Conservation (phyloP, 2,329 filamentous ascomycete genomes). For the Dothideomycetes sp. region DNA sequence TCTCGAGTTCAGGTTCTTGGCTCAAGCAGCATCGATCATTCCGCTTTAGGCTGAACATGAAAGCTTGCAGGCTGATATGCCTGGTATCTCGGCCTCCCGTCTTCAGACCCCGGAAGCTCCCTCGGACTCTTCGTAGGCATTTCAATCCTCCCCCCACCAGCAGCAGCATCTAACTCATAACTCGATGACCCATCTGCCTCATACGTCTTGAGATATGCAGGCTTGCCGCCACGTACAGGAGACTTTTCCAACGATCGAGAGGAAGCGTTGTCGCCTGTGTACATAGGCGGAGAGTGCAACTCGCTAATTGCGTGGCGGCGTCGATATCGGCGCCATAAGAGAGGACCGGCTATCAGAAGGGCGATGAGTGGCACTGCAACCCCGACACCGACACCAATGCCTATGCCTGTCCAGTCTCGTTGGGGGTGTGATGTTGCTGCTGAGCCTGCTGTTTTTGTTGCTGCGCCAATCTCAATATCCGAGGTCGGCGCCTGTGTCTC, state of each 20-base stretch:
- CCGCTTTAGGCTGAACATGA: background rate
- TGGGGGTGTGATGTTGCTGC: background rate
- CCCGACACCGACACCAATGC: background rate
- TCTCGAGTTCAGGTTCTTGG: no score
- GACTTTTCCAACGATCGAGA: no score
- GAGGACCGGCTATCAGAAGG: background rate
- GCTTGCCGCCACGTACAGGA: no score
- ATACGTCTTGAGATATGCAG: background rate
- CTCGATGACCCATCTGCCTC: no score
- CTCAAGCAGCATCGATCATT: background rate
- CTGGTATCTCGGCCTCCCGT: background rate
- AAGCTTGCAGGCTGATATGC: background rate
- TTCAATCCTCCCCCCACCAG: background rate
- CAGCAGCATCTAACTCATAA: conserved; percentile 2
- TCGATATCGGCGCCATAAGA: background rate
- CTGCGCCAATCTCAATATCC: no score
- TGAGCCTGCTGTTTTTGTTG: background rate
- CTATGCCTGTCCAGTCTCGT: background rate
- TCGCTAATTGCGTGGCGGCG: no score
- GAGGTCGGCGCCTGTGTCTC: background rate
- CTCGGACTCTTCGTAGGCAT: conserved; percentile 2
- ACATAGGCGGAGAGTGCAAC: background rate
- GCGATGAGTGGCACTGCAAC: background rate
- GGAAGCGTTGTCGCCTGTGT: background rate
- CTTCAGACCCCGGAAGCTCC: background rate